A percentile compares a stretch with the other conserved stretches of the same genome.
Evolutionary conservation across 768 basidiomycete species (phyloP).

Genomic region (Agaricus sinodeliciosus): DNA sequence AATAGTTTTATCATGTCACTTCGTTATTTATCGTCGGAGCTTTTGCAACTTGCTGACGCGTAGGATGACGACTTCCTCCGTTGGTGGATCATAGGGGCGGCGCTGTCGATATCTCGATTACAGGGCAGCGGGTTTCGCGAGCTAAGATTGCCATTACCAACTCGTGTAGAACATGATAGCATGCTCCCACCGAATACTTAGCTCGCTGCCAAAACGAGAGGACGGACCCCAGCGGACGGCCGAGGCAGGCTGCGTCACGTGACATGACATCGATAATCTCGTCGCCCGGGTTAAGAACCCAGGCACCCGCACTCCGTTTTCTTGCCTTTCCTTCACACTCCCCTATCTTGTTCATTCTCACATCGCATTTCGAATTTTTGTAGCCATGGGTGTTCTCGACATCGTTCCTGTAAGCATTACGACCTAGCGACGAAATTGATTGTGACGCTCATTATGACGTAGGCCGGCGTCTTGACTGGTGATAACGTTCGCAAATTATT

Average conservation of each 20-base stretch:
- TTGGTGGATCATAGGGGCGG: too few relatives aligned
- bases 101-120: neutral
- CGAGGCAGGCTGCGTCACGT: conserved; percentile 1
- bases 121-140: neutral
- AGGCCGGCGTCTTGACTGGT: conserved; percentile 95
- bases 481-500: conserved; percentile 93
- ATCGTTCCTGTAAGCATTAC: conserved; percentile 65
- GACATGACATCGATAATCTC: conserved; percentile 15
- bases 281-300: conserved; percentile 8
- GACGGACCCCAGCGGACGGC: too few relatives aligned
- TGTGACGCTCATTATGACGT: neutral
- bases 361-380: neutral
- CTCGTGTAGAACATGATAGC: too few relatives aligned
- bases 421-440: neutral
- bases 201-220: too few relatives aligned
- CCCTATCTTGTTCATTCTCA: neutral
- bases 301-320: neutral
- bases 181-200: too few relatives aligned
- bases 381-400: conserved; percentile 75
- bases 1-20: neutral
- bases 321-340: conserved; percentile 5
- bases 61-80: too few relatives aligned
- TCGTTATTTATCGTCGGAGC: neutral
- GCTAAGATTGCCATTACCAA: neutral
- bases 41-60: neutral